Evolutionary conservation across 495 filamentous ascomycete species (phyloP), one percentile per base, ranked within the genome.

Genomic region (Aspergillus haitiensis): DNA sequence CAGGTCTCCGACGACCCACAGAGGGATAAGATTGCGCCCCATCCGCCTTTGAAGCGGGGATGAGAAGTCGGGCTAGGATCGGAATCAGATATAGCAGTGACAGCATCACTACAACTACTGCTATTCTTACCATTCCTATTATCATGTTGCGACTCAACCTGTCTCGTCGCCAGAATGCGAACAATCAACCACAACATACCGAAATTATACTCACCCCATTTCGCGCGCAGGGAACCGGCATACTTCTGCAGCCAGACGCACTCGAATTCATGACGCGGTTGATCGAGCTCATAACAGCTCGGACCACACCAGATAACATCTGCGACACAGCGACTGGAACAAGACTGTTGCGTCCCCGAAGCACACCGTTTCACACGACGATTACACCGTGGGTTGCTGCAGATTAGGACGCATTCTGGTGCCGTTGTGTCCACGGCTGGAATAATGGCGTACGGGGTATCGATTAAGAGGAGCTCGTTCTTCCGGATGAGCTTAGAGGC

Each of bases 141-240:
- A 51, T 9, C 12, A 51, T 56, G 13, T 21, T 52, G 46, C 35
- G 56, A 3, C 47, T 73, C 65, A 11, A 52, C 12, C 33, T 65
- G 62, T 33, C 71, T 65, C 11, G 63, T 66, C n/a, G 74, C 70
- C 39, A 77, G 63, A 7, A 75, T 52, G 5, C 74, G 70, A 11
- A 77, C 69, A 60, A 77, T 75, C 56, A 77, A 33, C 74, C 74
- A 77, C 36, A 75, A 21, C 74, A 77, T 74, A 11, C 74, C 72
- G 37, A 77, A 77, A 15, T 70, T 65, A 57, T 75, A 77, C 58
- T 75, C 72, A 42, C 71, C 66, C 57, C 70, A 57, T 69, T 77
- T 77, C 2, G 62, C 16, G 8, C 70, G 70, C 3, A 77, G 67
- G 4, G 70, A 46, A 0, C 16, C 51, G 0, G 68, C 56, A 51